phyloP scores from a whole-genome alignment of 306 rosid genomes.

The Casuarina equisetifolia region DNA sequence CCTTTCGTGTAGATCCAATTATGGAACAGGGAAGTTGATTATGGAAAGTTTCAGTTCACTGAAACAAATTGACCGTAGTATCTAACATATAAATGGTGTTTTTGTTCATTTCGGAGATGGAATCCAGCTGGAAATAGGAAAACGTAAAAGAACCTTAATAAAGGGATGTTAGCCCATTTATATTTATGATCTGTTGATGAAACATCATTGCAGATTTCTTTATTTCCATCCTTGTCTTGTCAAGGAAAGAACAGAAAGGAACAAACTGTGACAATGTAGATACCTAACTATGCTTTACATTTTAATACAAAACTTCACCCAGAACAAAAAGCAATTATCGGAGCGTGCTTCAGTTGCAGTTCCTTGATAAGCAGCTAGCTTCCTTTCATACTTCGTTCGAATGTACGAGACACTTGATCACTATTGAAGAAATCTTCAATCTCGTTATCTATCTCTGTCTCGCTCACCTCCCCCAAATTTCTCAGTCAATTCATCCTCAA shows the following conservation, averaged over 20 bases:
- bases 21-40: too few relatives aligned
- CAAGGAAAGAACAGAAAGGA: conserved; percentile 35
- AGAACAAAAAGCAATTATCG: conserved; percentile 21
- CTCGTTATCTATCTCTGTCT: conserved; percentile 72
- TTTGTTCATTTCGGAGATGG: too few relatives aligned
- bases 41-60: too few relatives aligned
- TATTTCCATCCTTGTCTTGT: conserved; percentile 71
- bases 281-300: neutral
- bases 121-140: too few relatives aligned
- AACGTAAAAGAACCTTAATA: too few relatives aligned
- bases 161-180: too few relatives aligned
- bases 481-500: conserved; percentile 98
- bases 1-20: too few relatives aligned
- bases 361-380: conserved; percentile 85
- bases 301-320: neutral
- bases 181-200: too few relatives aligned
- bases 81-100: too few relatives aligned
- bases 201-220: conserved; percentile 29
- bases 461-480: conserved; percentile 93
- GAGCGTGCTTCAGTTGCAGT: conserved; percentile 58
- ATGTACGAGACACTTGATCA: conserved; percentile 75
- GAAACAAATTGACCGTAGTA: too few relatives aligned
- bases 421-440: conserved; percentile 57
- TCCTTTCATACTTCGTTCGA: conserved; percentile 88
- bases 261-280: conserved; percentile 20